phyloP scores from a whole-genome alignment of 2,329 filamentous ascomycete genomes.

The Colletotrichum ledebouriae region DNA sequence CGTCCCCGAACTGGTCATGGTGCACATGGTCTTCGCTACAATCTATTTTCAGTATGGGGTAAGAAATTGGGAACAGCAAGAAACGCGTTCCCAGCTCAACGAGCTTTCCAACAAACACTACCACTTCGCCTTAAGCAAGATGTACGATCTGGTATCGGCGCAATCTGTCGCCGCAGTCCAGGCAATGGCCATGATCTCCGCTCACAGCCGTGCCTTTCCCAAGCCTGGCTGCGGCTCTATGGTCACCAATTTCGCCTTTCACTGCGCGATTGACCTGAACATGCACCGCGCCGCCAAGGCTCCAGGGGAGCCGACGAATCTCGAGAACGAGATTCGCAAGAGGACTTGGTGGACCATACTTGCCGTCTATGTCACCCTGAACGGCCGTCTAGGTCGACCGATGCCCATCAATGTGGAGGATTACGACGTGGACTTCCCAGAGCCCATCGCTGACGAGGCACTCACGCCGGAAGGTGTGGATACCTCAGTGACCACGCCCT shows the following conservation, averaged over 20 bases:
- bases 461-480: conserved; percentile 76
- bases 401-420: conserved; percentile 81
- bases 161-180: conserved; percentile 77
- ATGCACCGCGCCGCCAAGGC: conserved; percentile 78
- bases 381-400: conserved; percentile 81
- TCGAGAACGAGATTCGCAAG: conserved; percentile 82
- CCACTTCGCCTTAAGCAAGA: conserved; percentile 78
- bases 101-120: conserved; percentile 82
- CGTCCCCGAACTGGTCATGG: conserved; percentile 74
- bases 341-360: conserved; percentile 82
- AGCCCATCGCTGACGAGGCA: conserved; percentile 78
- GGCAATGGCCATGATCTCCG: conserved; percentile 78
- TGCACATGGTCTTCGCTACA: conserved; percentile 84
- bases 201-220: conserved; percentile 81
- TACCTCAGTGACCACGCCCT: conserved; percentile 67
- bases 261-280: conserved; percentile 80
- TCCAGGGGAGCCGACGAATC: conserved; percentile 60
- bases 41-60: conserved; percentile 84
- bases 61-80: conserved; percentile 71
- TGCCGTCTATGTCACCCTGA: conserved; percentile 75
- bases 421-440: conserved; percentile 83
- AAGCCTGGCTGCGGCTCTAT: conserved; percentile 83
- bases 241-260: conserved; percentile 74
- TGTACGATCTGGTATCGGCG: conserved; percentile 73
- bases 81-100: conserved; percentile 68